A percentile compares a stretch with the other conserved stretches of the same genome.
These are phyloP conservation scores for Magnusiomyces fungicola DNA, from an alignment of 1,139 yeast species.

Conservation along the genomic window DNA sequence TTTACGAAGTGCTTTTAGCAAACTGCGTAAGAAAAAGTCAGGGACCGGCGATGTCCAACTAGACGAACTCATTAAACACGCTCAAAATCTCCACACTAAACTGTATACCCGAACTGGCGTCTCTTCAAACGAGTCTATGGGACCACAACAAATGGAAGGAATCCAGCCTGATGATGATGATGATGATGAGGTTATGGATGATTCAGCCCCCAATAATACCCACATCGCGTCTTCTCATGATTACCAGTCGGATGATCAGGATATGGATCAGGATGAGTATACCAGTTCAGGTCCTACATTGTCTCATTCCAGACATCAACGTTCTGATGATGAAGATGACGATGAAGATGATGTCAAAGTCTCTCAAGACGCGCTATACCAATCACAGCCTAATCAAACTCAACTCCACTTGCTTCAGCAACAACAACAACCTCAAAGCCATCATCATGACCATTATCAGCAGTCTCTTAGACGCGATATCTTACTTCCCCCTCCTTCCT, in stretches of 20 bases:
- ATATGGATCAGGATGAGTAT: background rate
- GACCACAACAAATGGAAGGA: too few species aligned
- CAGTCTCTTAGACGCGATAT: background rate
- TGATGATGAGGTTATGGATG: background rate
- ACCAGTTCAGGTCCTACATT: background rate
- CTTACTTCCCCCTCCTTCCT: background rate
- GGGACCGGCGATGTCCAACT: conserved; percentile 2
- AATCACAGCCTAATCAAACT: background rate
- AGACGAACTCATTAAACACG: conserved; percentile 1
- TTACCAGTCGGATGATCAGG: too few species aligned
- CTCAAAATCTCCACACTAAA: background rate
- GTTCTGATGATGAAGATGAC: background rate
- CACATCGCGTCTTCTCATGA: too few species aligned
- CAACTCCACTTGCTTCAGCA: background rate
- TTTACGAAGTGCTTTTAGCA: conserved; percentile 11
- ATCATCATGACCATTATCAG: too few species aligned
- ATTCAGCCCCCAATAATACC: background rate
- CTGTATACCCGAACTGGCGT: background rate
- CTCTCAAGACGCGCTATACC: background rate
- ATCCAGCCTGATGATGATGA: background rate
- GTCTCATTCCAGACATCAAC: background rate
- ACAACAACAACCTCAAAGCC: background rate
- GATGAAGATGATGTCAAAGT: conserved; percentile 1
- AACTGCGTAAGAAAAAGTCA: conserved; percentile 5
- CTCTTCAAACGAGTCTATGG: too few species aligned